Evolutionary conservation across 768 basidiomycete genomes (phyloP).

Genomic region (Rhizopogon salebrosus): DNA sequence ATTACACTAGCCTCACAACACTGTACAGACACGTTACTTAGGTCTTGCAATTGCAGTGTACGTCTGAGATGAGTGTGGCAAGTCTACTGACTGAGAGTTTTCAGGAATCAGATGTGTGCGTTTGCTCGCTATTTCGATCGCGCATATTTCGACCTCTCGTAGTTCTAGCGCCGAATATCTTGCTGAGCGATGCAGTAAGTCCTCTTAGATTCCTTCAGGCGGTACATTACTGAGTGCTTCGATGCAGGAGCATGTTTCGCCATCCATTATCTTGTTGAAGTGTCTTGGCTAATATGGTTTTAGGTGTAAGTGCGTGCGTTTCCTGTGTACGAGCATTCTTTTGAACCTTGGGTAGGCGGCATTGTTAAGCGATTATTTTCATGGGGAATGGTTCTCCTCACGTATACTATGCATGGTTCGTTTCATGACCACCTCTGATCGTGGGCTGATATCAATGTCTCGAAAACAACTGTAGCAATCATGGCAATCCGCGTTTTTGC

Average conservation of each 20-base stretch:
- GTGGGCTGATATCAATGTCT: neutral
- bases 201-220: neutral
- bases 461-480: neutral
- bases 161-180: neutral
- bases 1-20: neutral
- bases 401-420: neutral
- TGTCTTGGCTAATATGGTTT: neutral
- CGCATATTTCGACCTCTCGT: neutral
- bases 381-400: neutral
- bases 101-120: neutral
- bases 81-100: neutral
- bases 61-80: neutral
- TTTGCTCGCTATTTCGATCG: neutral
- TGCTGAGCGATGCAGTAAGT: neutral
- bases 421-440: neutral
- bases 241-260: neutral
- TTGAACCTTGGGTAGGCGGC: neutral
- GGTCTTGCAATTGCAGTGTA: neutral
- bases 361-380: neutral
- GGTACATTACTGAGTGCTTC: neutral
- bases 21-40: neutral
- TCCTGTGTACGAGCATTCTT: too few relatives aligned
- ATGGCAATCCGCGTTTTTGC: neutral
- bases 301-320: neutral
- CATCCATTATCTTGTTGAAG: neutral